Percentiles rank a stretch among this genome's conserved stretches.
phyloP scores from a whole-genome alignment of 768 basidiomycete genomes.

The Pulveroboletus ravenelii region DNA sequence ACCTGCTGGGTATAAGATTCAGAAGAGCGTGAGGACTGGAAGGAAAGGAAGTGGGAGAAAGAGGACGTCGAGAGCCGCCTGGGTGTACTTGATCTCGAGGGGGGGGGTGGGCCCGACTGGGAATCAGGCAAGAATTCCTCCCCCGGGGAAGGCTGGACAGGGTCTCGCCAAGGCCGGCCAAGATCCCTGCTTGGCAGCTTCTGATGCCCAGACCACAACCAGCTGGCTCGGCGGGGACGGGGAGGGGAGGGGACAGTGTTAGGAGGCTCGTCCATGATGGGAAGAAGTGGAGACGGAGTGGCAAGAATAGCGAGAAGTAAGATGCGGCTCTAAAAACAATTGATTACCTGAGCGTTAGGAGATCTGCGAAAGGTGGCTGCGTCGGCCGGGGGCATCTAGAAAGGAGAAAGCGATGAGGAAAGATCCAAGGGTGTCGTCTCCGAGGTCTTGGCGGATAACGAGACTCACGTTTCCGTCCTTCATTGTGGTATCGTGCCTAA shows the following conservation, averaged over 20 bases:
- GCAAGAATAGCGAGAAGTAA: constrained; percentile 7
- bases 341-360: constrained; percentile 30
- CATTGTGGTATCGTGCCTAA: constrained; percentile 12
- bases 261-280: constrained; percentile 22
- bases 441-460: constrained; percentile 20
- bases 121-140: constrained; percentile 10
- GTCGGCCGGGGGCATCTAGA: constrained; percentile 27
- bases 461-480: constrained; percentile 31
- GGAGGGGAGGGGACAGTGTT: not conserved
- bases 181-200: constrained; percentile 20
- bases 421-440: not conserved
- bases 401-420: constrained; percentile 16
- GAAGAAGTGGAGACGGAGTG: constrained; percentile 7
- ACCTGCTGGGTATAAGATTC: constrained; percentile 21
- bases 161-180: constrained; percentile 9
- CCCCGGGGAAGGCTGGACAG: constrained; percentile 13
- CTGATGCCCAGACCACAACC: constrained; percentile 27
- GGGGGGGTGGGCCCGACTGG: not conserved
- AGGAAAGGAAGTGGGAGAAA: constrained; percentile 24
- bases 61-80: constrained; percentile 22
- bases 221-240: constrained; percentile 23
- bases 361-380: constrained; percentile 27
- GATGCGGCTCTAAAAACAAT: constrained; percentile 13
- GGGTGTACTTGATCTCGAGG: constrained; percentile 21
- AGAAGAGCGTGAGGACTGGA: constrained; percentile 17